Conservation (phyloP, 2,329 filamentous ascomycete species). For the Colletotrichum ledebouriae region DNA sequence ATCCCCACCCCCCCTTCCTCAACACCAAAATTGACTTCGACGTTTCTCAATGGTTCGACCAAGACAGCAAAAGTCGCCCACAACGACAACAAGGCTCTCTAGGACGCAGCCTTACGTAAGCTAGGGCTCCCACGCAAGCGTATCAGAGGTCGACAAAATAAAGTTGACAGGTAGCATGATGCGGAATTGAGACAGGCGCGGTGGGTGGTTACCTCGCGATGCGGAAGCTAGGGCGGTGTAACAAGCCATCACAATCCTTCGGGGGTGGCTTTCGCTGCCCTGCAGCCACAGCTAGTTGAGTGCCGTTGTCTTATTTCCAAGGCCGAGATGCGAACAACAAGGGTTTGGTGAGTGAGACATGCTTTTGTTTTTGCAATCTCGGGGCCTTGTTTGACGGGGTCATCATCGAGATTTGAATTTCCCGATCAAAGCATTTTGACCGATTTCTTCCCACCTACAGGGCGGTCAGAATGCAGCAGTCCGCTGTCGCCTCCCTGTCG, state of each 20-base stretch:
- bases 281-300: neutral
- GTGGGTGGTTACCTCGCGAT: constrained; percentile 28
- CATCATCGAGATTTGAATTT: constrained; percentile 32
- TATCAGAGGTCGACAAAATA: constrained; percentile 29
- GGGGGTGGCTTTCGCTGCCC: neutral
- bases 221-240: constrained; percentile 40
- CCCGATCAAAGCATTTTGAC: constrained; percentile 7
- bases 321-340: constrained; percentile 11
- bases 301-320: neutral
- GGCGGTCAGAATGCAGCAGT: constrained; percentile 31
- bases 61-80: neutral
- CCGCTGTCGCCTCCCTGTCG: constrained; percentile 22
- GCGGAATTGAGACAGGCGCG: constrained; percentile 25
- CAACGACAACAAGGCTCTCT: neutral
- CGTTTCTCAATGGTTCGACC: neutral
- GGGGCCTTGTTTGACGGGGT: constrained; percentile 22
- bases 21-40: neutral
- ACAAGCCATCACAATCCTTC: constrained; percentile 17
- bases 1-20: neutral
- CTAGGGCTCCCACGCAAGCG: neutral
- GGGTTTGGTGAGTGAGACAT: constrained; percentile 29
- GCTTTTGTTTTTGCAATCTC: constrained; percentile 21
- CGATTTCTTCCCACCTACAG: constrained; percentile 8
- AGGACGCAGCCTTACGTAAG: no score
- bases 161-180: constrained; percentile 33